Percentiles rank a stretch among this genome's conserved stretches.
Conservation (phyloP, 179 eudicot species). For the Silene coronaria region DNA sequence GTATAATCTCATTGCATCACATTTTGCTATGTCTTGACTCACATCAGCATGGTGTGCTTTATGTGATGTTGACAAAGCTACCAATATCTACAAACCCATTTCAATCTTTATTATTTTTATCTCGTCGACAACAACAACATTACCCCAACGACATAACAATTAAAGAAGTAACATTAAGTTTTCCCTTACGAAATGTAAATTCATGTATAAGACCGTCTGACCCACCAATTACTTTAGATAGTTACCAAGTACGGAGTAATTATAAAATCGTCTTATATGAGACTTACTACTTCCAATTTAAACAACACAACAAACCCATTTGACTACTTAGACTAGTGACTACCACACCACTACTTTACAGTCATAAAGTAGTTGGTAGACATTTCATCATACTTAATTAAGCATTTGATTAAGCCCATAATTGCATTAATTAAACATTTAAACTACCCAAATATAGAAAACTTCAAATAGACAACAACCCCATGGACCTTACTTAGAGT, state of each 20-base stretch:
- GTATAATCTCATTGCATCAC: constrained; percentile 62
- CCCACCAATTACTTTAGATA: too few relatives aligned
- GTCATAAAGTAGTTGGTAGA: background rate
- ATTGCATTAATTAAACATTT: constrained; percentile 1
- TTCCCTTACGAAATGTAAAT: too few relatives aligned
- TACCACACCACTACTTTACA: constrained; percentile 12
- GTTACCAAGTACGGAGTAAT: too few relatives aligned
- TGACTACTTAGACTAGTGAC: background rate
- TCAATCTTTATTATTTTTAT: background rate
- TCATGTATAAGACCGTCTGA: too few relatives aligned
- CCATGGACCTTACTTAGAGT: too few relatives aligned
- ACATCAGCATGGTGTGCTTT: constrained; percentile 57
- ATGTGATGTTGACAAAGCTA: constrained; percentile 71
- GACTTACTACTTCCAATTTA: background rate
- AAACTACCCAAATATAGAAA: constrained; percentile 9
- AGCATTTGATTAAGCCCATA: constrained; percentile 11
- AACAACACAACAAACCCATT: constrained; percentile 5
- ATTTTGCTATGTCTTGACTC: constrained; percentile 65
- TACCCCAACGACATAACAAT: background rate
- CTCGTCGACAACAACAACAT: background rate
- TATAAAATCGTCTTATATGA: too few relatives aligned
- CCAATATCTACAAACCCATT: constrained; percentile 45
- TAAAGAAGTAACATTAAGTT: too few relatives aligned
- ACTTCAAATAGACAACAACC: background rate
- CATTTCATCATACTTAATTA: background rate